These are phyloP conservation scores for Cladosporium oxysporum DNA, from an alignment of 2,329 filamentous ascomycete genomes.

Conservation along the genomic window DNA sequence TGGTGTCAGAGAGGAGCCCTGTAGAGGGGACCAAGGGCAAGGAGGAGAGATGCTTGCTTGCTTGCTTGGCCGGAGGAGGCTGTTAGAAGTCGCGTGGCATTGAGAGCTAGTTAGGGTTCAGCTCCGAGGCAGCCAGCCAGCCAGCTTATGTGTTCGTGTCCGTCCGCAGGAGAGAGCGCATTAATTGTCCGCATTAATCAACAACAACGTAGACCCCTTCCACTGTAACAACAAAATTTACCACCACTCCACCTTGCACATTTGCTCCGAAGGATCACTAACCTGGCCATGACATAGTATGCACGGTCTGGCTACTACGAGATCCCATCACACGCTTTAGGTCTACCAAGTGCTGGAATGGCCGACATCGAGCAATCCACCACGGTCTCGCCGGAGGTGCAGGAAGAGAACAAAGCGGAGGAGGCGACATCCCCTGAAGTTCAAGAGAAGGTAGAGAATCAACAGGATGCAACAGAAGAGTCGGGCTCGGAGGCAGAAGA, in stretches of 20 bases:
- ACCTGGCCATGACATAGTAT: slow-evolving; percentile 20
- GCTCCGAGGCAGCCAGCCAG: slow-evolving; percentile 15
- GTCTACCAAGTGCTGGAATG: slow-evolving; percentile 36
- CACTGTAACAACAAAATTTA: background rate
- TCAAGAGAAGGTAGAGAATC: background rate
- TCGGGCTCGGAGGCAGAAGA: background rate
- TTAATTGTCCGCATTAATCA: background rate
- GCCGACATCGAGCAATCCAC: slow-evolving; percentile 30
- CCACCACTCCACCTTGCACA: background rate
- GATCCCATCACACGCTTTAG: slow-evolving; percentile 19
- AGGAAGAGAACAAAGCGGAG: slow-evolving; percentile 21
- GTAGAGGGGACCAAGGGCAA: background rate
- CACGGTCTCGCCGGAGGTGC: slow-evolving; percentile 28
- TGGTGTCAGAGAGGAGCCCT: background rate
- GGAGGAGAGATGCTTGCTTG: background rate
- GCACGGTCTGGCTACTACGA: slow-evolving; percentile 13
- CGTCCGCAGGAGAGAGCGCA: slow-evolving; percentile 11
- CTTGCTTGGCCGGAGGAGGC: background rate
- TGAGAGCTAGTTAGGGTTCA: slow-evolving; percentile 3
- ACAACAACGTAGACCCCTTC: background rate
- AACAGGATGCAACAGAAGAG: background rate
- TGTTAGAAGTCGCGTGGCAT: slow-evolving; percentile 7
- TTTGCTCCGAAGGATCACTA: background rate
- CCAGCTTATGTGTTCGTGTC: slow-evolving; percentile 3
- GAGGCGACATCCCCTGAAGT: background rate